A percentile compares a stretch with the other conserved stretches of the same genome.
Evolutionary conservation across 2,329 filamentous ascomycete species (phyloP).

Genomic region (Periconia macrospinosa): DNA sequence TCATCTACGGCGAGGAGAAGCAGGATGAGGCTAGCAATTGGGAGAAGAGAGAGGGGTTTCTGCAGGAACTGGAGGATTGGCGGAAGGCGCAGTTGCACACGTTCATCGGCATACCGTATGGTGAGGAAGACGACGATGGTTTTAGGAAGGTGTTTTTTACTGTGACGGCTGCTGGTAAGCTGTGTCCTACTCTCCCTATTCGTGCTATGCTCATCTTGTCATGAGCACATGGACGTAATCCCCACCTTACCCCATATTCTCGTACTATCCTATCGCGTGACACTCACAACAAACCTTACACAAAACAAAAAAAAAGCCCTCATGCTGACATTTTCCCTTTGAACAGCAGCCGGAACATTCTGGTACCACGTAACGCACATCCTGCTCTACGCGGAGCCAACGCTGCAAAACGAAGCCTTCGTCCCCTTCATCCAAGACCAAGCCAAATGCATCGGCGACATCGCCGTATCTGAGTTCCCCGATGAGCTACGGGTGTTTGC

Average conservation of each 20-base stretch:
- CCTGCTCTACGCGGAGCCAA: conserved; percentile 35
- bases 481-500: conserved; percentile 34
- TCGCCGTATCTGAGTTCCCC: conserved; percentile 37
- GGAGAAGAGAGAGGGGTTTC: conserved; percentile 21
- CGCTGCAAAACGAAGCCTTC: conserved; percentile 28
- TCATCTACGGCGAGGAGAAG: conserved; percentile 27
- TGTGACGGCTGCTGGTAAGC: conserved; percentile 27
- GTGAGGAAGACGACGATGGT: conserved; percentile 32
- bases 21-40: conserved; percentile 12
- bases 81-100: conserved; percentile 26
- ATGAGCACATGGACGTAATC: too few species aligned
- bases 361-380: conserved; percentile 38
- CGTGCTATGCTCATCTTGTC: not conserved
- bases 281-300: not conserved
- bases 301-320: not conserved
- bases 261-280: not conserved
- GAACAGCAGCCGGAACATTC: conserved; percentile 30
- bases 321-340: conserved; percentile 3
- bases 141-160: conserved; percentile 37
- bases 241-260: too few species aligned
- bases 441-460: conserved; percentile 30
- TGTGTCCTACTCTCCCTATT: not conserved
- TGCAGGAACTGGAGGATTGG: conserved; percentile 33
- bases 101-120: conserved; percentile 36
- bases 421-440: conserved; percentile 32